A percentile compares a stretch with the other conserved stretches of the same genome.
Evolutionary conservation across 192 early-diverging fungal species (phyloP).

Genomic region (Umbelopsis sp.): DNA sequence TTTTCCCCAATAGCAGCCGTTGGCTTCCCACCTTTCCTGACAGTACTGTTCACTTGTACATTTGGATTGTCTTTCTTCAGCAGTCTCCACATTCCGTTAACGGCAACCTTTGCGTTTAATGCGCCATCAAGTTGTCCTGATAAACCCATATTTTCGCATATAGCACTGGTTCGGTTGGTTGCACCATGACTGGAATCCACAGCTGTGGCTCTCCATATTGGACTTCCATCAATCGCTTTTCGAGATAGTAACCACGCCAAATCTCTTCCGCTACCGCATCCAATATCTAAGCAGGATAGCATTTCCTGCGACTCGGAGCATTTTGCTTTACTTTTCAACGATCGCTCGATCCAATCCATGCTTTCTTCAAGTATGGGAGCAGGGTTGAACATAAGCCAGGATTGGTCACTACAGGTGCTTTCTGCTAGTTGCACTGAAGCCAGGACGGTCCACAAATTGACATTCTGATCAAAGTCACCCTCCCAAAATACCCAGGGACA

Average conservation of each 20-base stretch:
- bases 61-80: background rate
- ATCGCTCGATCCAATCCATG: slow-evolving; percentile 37
- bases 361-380: slow-evolving; percentile 32
- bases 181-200: slow-evolving; percentile 29
- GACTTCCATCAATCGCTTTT: background rate
- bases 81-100: slow-evolving; percentile 32
- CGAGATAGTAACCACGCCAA: slow-evolving; percentile 34
- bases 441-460: slow-evolving; percentile 15
- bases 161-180: slow-evolving; percentile 27
- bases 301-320: background rate
- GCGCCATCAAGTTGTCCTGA: slow-evolving; percentile 16
- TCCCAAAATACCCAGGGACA: slow-evolving; percentile 35
- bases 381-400: slow-evolving; percentile 39
- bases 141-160: slow-evolving; percentile 21
- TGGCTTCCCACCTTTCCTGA: background rate
- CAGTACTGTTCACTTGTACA: background rate
- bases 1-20: background rate
- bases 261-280: slow-evolving; percentile 48
- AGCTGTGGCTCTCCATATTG: slow-evolving; percentile 35
- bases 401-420: background rate
- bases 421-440: background rate
- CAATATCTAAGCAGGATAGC: slow-evolving; percentile 39
- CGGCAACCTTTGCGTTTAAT: slow-evolving; percentile 30
- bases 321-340: slow-evolving; percentile 18
- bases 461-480: slow-evolving; percentile 26